A percentile compares a stretch with the other conserved stretches of the same genome.
phyloP scores from a whole-genome alignment of 495 filamentous ascomycete genomes.

The Hypoxylon intermedium region DNA sequence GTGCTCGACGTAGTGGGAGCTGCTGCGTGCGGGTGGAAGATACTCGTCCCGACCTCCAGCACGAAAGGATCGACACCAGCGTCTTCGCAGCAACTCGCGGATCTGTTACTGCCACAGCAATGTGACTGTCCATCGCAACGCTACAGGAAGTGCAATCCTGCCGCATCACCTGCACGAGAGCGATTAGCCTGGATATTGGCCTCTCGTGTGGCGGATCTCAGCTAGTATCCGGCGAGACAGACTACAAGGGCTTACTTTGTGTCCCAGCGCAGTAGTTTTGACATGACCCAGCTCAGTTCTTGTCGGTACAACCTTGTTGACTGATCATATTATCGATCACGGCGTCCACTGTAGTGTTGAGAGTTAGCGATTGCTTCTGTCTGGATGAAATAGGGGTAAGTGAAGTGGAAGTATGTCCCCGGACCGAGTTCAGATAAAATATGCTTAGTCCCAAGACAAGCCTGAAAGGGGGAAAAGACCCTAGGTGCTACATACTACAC shows the following conservation, averaged over 20 bases:
- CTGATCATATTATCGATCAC: constrained; percentile 29
- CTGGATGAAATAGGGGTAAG: too few species aligned
- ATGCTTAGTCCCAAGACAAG: too few species aligned
- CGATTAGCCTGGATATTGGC: background rate
- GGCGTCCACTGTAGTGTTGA: too few species aligned
- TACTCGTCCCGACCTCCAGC: background rate
- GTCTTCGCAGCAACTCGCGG: constrained; percentile 5
- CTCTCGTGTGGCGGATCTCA: too few species aligned
- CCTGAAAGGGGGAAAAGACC: too few species aligned
- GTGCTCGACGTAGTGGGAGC: background rate
- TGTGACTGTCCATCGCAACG: constrained; percentile 15
- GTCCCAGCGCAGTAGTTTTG: constrained; percentile 7
- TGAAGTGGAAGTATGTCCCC: too few species aligned
- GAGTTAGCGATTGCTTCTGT: too few species aligned
- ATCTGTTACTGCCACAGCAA: constrained; percentile 25
- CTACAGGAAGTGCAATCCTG: constrained; percentile 7
- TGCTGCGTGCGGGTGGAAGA: background rate
- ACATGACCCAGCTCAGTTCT: constrained; percentile 23
- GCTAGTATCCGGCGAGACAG: background rate
- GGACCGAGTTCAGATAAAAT: too few species aligned
- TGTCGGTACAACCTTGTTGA: constrained; percentile 33
- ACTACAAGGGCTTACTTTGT: background rate
- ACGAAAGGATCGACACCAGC: background rate
- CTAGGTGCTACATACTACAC: too few species aligned
- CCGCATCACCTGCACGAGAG: background rate